Conservation (phyloP, 2,329 filamentous ascomycete genomes). For the Colletotrichum neosansevieriae region DNA sequence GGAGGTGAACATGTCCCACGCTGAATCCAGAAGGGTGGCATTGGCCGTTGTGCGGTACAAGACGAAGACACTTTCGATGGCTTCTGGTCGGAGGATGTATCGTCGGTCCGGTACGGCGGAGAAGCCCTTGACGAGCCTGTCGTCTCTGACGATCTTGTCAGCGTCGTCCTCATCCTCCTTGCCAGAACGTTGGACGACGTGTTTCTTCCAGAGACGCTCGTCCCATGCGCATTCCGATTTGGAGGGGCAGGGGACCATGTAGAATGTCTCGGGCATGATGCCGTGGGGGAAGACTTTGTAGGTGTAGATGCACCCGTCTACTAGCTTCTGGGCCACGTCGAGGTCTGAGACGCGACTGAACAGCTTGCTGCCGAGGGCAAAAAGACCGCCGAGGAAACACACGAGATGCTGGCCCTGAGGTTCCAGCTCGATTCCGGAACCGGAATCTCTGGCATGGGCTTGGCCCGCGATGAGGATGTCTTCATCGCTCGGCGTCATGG, state of each 20-base stretch:
- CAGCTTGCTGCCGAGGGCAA: conserved; percentile 74
- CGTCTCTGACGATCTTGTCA: conserved; percentile 45
- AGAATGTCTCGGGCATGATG: conserved; percentile 70
- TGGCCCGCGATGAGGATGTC: conserved; percentile 74
- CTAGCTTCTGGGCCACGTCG: conserved; percentile 59
- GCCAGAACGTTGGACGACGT: conserved; percentile 42
- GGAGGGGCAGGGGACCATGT: conserved; percentile 56
- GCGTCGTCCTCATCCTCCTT: conserved; percentile 46
- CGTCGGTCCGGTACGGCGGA: conserved; percentile 46
- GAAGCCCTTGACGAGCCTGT: conserved; percentile 46
- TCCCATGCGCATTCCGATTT: conserved; percentile 47
- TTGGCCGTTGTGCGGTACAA: conserved; percentile 74
- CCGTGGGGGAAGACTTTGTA: conserved; percentile 66
- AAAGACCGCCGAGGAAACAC: conserved; percentile 79
- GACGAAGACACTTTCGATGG: conserved; percentile 76
- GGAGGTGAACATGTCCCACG: conserved; percentile 71
- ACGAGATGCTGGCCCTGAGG: conserved; percentile 68
- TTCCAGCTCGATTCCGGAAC: conserved; percentile 59
- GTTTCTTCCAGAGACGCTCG: conserved; percentile 50
- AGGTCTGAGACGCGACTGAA: conserved; percentile 63
- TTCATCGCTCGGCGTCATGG: conserved; percentile 70
- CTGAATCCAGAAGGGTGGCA: conserved; percentile 65
- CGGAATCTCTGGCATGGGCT: conserved; percentile 51
- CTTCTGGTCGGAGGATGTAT: conserved; percentile 72
- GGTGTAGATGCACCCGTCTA: conserved; percentile 69